A percentile compares a stretch with the other conserved stretches of the same genome.
Conservation (phyloP, 257 asterid genomes). For the Paraleonurus japonicus region DNA sequence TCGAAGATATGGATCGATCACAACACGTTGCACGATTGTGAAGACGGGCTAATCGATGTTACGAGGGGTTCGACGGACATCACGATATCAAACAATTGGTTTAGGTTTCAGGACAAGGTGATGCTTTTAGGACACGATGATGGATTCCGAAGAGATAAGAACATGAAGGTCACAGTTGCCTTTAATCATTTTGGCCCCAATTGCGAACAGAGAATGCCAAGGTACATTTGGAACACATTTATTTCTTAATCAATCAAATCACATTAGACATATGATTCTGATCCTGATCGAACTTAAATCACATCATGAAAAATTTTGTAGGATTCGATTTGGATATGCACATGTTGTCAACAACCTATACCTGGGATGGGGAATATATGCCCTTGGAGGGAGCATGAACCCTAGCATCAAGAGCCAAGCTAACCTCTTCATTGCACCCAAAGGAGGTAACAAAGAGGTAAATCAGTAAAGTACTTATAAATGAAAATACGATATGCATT, state of each 20-base stretch:
- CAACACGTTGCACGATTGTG: slow-evolving; percentile 57
- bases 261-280: neutral
- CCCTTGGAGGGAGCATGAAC: slow-evolving; percentile 88
- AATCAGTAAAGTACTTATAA: too few relatives aligned
- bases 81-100: slow-evolving; percentile 81
- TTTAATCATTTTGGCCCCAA: slow-evolving; percentile 83
- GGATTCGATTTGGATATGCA: slow-evolving; percentile 83
- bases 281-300: neutral
- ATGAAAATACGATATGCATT: neutral
- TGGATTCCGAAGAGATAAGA: slow-evolving; percentile 51
- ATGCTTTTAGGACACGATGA: slow-evolving; percentile 86
- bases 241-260: neutral
- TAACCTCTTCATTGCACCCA: slow-evolving; percentile 75
- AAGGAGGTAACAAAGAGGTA: slow-evolving; percentile 70
- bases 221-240: slow-evolving; percentile 31
- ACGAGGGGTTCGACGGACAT: slow-evolving; percentile 75
- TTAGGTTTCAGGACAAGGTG: slow-evolving; percentile 66
- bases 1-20: slow-evolving; percentile 82
- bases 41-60: slow-evolving; percentile 73
- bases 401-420: slow-evolving; percentile 85
- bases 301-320: slow-evolving; percentile 15
- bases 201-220: slow-evolving; percentile 84
- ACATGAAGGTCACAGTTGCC: slow-evolving; percentile 82
- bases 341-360: slow-evolving; percentile 84
- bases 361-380: slow-evolving; percentile 80